These are phyloP conservation scores for Fusarium albidum DNA, from an alignment of 2,329 filamentous ascomycete genomes.

Conservation along the genomic window DNA sequence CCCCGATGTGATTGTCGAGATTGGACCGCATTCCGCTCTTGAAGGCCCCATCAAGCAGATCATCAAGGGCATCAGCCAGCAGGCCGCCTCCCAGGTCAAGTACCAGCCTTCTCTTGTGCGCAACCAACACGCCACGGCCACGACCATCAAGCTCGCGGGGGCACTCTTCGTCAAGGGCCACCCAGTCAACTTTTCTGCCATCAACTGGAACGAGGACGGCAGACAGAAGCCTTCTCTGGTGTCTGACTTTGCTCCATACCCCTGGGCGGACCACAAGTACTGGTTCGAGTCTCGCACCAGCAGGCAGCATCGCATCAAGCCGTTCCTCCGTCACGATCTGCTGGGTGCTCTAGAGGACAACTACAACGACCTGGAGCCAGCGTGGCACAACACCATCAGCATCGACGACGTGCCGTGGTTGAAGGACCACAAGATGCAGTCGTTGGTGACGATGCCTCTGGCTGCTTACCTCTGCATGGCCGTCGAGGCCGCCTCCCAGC, in stretches of 20 bases:
- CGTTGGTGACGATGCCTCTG: slow-evolving; percentile 62
- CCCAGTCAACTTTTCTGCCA: no score
- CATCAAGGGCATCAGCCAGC: slow-evolving; percentile 52
- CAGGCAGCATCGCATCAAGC: slow-evolving; percentile 51
- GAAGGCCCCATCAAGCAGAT: slow-evolving; percentile 61
- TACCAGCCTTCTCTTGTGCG: no score
- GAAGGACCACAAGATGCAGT: slow-evolving; percentile 66
- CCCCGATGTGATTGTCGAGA: slow-evolving; percentile 49
- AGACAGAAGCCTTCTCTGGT: slow-evolving; percentile 40
- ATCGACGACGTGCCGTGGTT: slow-evolving; percentile 64
- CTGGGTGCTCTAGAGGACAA: slow-evolving; percentile 55
- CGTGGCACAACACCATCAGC: slow-evolving; percentile 58
- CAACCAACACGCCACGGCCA: no score
- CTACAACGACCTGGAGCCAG: slow-evolving; percentile 55
- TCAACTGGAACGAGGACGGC: no score
- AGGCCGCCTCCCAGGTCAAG: slow-evolving; percentile 38
- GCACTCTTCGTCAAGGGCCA: no score
- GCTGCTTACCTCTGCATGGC: slow-evolving; percentile 62
- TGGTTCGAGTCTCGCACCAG: slow-evolving; percentile 58
- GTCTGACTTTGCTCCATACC: slow-evolving; percentile 56
- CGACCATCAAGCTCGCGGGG: no score
- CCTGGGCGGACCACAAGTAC: slow-evolving; percentile 56
- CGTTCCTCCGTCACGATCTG: slow-evolving; percentile 53
- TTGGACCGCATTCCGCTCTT: slow-evolving; percentile 59
- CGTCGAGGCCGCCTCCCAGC: slow-evolving; percentile 54